phyloP scores from a whole-genome alignment of 1,284 basidiomycete species.

The Waitea zeae region DNA sequence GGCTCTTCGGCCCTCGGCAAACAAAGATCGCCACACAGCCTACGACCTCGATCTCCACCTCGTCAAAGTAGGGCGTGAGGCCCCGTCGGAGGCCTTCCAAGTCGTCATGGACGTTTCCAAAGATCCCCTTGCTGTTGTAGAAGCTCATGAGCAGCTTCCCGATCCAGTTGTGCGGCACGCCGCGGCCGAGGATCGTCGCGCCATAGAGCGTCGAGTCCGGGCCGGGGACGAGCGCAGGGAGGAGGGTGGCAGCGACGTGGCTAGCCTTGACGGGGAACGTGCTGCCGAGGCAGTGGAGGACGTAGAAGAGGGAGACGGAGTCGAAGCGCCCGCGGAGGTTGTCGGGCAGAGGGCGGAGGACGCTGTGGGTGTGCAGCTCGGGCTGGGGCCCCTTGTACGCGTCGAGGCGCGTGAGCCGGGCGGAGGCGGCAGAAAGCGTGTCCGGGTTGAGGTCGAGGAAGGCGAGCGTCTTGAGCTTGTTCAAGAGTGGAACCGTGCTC shows the following conservation, averaged over 20 bases:
- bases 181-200: conserved; percentile 9
- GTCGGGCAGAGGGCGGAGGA: conserved; percentile 8
- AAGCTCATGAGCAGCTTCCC: conserved; percentile 8
- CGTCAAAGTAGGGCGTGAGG: neutral
- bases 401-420: conserved; percentile 6
- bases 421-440: conserved; percentile 8
- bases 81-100: conserved; percentile 6
- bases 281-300: conserved; percentile 12
- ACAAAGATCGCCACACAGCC: neutral
- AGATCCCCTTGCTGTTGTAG: conserved; percentile 10
- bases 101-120: conserved; percentile 9
- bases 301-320: conserved; percentile 11
- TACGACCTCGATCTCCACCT: neutral
- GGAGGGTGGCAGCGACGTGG: conserved; percentile 6
- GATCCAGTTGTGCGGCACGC: conserved; percentile 9
- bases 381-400: conserved; percentile 9
- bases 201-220: conserved; percentile 9
- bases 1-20: neutral
- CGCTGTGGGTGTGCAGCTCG: conserved; percentile 8
- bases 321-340: conserved; percentile 7
- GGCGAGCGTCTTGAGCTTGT: conserved; percentile 4
- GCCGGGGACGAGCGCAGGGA: conserved; percentile 7
- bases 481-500: conserved; percentile 7
- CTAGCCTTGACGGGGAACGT: conserved; percentile 9
- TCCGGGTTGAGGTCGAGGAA: conserved; percentile 10